Conservation (phyloP, 2,329 filamentous ascomycete species). For the Bipolaris gigantea region DNA sequence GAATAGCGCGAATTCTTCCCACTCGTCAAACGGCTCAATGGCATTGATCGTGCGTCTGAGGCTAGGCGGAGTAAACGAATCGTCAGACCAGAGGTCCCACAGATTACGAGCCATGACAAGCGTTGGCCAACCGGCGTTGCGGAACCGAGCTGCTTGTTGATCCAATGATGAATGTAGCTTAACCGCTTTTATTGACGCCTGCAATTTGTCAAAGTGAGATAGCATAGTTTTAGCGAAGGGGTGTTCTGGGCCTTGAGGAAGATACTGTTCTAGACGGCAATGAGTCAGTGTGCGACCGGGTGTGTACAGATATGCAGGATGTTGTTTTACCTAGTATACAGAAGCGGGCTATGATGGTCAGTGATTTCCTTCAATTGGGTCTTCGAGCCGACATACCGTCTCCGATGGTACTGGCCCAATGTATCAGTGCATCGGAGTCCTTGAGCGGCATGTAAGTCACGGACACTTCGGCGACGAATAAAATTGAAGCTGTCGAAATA, state of each 20-base stretch:
- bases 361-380: background rate
- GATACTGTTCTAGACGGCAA: constrained; percentile 66
- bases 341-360: constrained; percentile 65
- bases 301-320: constrained; percentile 1
- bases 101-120: constrained; percentile 65
- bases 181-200: constrained; percentile 76
- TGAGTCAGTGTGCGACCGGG: constrained; percentile 2
- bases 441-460: constrained; percentile 83
- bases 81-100: constrained; percentile 80
- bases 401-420: constrained; percentile 73
- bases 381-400: constrained; percentile 56
- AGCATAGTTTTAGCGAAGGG: constrained; percentile 89
- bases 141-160: constrained; percentile 72
- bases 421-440: constrained; percentile 72
- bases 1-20: constrained; percentile 91
- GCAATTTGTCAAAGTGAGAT: constrained; percentile 77
- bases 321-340: constrained; percentile 62
- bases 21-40: constrained; percentile 88
- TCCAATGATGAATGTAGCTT: constrained; percentile 66
- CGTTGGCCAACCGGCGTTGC: constrained; percentile 65
- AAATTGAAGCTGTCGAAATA: constrained; percentile 61
- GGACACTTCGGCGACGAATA: constrained; percentile 89
- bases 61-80: constrained; percentile 62
- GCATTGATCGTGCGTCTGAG: constrained; percentile 66
- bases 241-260: constrained; percentile 75